Evolutionary conservation across 2,329 filamentous ascomycete genomes (phyloP).

Genomic region (Monascus ruber): DNA sequence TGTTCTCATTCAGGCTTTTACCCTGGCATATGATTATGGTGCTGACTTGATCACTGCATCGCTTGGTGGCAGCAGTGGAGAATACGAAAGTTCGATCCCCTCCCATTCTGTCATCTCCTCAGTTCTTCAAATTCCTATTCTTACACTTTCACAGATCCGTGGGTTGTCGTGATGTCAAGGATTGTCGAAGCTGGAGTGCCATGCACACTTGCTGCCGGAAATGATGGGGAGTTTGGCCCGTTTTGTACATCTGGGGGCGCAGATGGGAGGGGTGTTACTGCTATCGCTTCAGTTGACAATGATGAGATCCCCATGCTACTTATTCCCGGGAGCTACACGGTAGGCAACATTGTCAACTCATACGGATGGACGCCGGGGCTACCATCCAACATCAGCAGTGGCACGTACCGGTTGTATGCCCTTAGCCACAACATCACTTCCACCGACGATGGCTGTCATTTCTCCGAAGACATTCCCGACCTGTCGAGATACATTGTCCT

Average conservation of each 20-base stretch:
- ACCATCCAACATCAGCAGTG: conserved; percentile 22
- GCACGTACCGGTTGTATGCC: conserved; percentile 38
- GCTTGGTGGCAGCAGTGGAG: conserved; percentile 22
- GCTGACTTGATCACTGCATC: conserved; percentile 29
- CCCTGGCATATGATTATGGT: conserved; percentile 50
- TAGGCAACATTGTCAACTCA: conserved; percentile 14
- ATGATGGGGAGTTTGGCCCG: conserved; percentile 38
- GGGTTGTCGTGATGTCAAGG: conserved; percentile 3
- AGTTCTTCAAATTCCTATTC: not conserved
- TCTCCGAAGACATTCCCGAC: conserved; percentile 39
- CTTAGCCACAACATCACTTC: conserved; percentile 40
- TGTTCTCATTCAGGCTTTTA: conserved; percentile 48
- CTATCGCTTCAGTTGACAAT: conserved; percentile 36
- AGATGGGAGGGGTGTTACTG: conserved; percentile 32
- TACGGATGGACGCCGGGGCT: conserved; percentile 27
- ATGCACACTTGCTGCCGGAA: conserved; percentile 30
- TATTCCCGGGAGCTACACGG: conserved; percentile 9
- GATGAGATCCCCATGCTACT: conserved; percentile 20
- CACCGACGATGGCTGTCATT: conserved; percentile 41
- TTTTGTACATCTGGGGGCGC: conserved; percentile 36
- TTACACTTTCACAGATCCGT: conserved; percentile 3
- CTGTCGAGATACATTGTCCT: conserved; percentile 49
- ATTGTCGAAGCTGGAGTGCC: conserved; percentile 4
- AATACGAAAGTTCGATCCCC: conserved; percentile 12
- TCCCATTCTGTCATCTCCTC: not conserved